Base-by-base conservation (phyloP, 257 asterid species). In the Parsonsia alboflavescens region DNA sequence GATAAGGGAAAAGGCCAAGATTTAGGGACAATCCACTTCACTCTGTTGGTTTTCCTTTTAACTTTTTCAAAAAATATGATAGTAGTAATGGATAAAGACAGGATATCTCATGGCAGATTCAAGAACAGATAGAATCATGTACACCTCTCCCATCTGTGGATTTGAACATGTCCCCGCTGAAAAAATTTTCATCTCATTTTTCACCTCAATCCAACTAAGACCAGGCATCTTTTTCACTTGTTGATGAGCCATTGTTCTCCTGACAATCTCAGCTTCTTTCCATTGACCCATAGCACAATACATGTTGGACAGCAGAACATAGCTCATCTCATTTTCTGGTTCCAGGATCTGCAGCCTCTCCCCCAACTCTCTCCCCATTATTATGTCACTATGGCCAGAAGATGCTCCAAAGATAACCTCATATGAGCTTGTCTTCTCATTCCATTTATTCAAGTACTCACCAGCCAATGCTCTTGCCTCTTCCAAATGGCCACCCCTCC, bases 231-330 rank as follows among this genome's bases (percentile, higher is more conserved):
- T 91, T 80, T 76, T 88, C 19, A 91, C 82, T 8, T 91, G 88
- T n/a, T 81, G 74, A 10, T 74, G 84, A 15, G 63, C 85, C 94
- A 89, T 89, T 48, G 44, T 78, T 72, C 82, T 84, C 59, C 96
- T 87, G 77, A 91, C 69, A 61, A 67, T 72, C 84, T 86, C 85
- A 0, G 96, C 94, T 72, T 79, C 84, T 77, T 76, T 85, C 97
- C 97, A 91, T 85, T 83, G 80, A 44, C 97, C 94, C 48, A 92
- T 84, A n/a, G 86, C 86, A 77, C 91, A 83, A 67, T 91, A 91
- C 83, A 89, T 49, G 76, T 91, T 91, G 0, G 96, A 86, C 77
- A 89, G 46, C 84, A 87, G 24, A 26, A 89, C 91, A 64, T 89
- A 89, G 79, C 89, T 83, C 94, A 87, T 91, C 76, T 88, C 97